phyloP scores from a whole-genome alignment of 768 basidiomycete species.

The Brasilioporus rufonigricans region DNA sequence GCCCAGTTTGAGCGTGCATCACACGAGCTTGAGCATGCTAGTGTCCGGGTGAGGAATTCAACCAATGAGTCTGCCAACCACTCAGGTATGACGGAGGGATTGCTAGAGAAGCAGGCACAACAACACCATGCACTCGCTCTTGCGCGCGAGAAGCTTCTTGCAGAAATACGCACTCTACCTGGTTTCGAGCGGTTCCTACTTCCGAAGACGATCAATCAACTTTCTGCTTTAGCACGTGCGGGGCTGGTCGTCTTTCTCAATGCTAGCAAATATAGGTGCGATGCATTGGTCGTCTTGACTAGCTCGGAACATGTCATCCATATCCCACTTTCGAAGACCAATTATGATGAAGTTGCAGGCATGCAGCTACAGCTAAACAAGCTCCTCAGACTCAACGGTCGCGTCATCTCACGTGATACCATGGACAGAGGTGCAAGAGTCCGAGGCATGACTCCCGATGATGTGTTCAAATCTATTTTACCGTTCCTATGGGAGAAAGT shows the following conservation, averaged over 20 bases:
- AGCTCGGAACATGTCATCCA: not conserved
- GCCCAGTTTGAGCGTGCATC: not conserved
- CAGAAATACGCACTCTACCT: not conserved
- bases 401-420: not conserved
- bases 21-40: not conserved
- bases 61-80: not conserved
- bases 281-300: not conserved
- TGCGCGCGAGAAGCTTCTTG: not conserved
- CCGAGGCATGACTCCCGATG: not conserved
- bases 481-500: not conserved
- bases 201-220: not conserved
- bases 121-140: not conserved
- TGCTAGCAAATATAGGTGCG: not conserved
- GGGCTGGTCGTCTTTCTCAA: not conserved
- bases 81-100: not conserved
- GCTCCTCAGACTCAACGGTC: not conserved
- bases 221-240: not conserved
- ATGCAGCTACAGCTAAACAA: not conserved
- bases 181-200: not conserved
- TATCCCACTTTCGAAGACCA: not conserved
- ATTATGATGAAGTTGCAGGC: not conserved
- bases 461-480: not conserved
- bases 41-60: not conserved
- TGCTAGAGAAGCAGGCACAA: not conserved
- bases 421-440: not conserved